Evolutionary conservation across 805 yeast genomes (phyloP).

Genomic region (Lipomyces sp.): DNA sequence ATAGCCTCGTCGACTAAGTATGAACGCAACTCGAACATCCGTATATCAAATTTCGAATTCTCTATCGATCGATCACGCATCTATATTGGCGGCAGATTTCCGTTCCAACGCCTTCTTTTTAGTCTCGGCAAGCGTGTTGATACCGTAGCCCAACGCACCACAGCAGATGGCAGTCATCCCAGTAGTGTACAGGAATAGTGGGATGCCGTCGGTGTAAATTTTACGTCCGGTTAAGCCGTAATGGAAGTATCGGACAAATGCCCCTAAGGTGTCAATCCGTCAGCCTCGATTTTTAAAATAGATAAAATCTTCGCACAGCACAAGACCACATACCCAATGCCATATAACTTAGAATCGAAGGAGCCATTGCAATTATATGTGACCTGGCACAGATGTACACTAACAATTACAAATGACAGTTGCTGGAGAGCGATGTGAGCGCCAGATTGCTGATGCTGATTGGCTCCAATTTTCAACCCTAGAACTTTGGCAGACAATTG

Average conservation of each 20-base stretch:
- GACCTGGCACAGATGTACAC: neutral
- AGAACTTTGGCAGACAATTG: neutral
- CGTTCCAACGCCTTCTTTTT: slow-evolving; percentile 1
- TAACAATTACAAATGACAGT: too few relatives aligned
- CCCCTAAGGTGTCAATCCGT: slow-evolving; percentile 42
- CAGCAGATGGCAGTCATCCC: slow-evolving; percentile 41
- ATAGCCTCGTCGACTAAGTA: neutral
- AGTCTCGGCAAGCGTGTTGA: slow-evolving; percentile 34
- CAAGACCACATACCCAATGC: slow-evolving; percentile 24
- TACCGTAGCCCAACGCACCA: slow-evolving; percentile 44
- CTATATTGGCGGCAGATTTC: neutral
- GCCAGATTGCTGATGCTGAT: neutral
- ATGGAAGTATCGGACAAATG: slow-evolving; percentile 46
- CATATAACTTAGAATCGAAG: slow-evolving; percentile 15
- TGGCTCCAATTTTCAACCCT: neutral
- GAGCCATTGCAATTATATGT: neutral
- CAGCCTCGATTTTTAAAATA: slow-evolving; percentile 36
- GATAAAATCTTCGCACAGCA: slow-evolving; percentile 23
- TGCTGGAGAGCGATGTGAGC: neutral
- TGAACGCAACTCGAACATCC: neutral
- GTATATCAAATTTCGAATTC: neutral
- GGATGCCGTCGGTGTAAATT: slow-evolving; percentile 32
- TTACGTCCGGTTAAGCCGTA: slow-evolving; percentile 45
- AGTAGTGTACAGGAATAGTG: neutral
- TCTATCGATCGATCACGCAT: neutral